These are phyloP conservation scores for Kodamaea neixiangensis DNA, from an alignment of 805 yeast species.

Conservation along the genomic window DNA sequence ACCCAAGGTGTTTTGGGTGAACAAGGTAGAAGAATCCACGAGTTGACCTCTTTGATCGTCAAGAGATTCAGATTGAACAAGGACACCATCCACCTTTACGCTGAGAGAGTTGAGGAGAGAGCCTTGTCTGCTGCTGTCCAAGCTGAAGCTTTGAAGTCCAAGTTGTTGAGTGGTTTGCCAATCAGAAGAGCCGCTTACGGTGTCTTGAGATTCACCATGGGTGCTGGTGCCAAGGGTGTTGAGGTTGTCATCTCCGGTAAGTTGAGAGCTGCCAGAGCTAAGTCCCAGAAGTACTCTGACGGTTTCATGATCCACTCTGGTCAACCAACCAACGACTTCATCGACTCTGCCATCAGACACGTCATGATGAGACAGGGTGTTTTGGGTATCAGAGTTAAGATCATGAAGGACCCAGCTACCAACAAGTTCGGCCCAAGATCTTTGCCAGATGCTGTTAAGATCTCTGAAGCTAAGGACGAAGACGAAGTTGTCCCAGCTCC, in stretches of 20 bases:
- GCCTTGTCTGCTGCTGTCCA: slow-evolving; percentile 99
- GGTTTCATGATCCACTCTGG: slow-evolving; percentile 99
- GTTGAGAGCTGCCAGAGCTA: slow-evolving; percentile 99
- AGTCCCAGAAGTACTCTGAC: slow-evolving; percentile 99
- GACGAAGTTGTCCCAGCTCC: slow-evolving; percentile 74
- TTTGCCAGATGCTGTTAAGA: slow-evolving; percentile 92
- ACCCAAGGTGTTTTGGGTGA: slow-evolving; percentile 98
- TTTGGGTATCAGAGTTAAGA: slow-evolving; percentile 98
- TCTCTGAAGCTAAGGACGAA: slow-evolving; percentile 94
- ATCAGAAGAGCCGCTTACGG: slow-evolving; percentile 99
- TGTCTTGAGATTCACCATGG: slow-evolving; percentile 99
- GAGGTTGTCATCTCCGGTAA: slow-evolving; percentile 99
- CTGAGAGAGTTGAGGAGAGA: slow-evolving; percentile 99
- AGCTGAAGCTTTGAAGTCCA: slow-evolving; percentile 98
- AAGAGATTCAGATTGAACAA: slow-evolving; percentile 97
- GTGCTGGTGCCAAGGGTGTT: slow-evolving; percentile 99
- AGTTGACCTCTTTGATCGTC: slow-evolving; percentile 94
- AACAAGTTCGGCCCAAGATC: slow-evolving; percentile 85
- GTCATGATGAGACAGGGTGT: slow-evolving; percentile 99
- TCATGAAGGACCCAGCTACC: slow-evolving; percentile 97
- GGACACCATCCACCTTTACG: slow-evolving; percentile 91
- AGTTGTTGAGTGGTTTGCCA: slow-evolving; percentile 97
- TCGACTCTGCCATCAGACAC: slow-evolving; percentile 99
- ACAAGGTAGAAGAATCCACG: slow-evolving; percentile 99
- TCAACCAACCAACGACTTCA: slow-evolving; percentile 99